Evolutionary conservation across 768 basidiomycete species (phyloP), one percentile per base, ranked within the genome.

Genomic region (Guyanaporus albipodus): DNA sequence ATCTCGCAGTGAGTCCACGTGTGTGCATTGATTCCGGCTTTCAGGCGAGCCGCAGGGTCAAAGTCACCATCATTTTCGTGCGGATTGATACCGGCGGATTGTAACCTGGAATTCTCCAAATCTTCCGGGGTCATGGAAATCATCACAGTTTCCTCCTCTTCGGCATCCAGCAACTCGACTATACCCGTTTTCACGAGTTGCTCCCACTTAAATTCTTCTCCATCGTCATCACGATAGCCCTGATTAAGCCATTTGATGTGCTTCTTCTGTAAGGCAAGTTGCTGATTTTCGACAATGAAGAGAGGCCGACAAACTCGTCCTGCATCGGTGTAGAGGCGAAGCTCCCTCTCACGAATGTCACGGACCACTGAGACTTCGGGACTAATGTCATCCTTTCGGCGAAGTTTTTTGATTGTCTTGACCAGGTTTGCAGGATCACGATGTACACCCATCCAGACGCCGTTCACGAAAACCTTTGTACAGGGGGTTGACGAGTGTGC

Each of bases 1-100:
- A 99, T 98, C 72, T 99, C 95, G 69, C 96, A 98, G 67, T 99
- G 95, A 9, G 95, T 99, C 87, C 90, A 98, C 8, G 89, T 91
- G 59, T 96, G 90, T 0, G 88, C 82, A 63, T 82, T 85, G 33
- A 83, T 85, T 26, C 81, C 79, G 31, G 87, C 83, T 70, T 96
- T 97, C 35, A 97, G 67, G 37, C 95, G 80, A 29, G 87, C 87
- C 15, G 94, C 85, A 8, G 91, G 86, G 59, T 98, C 93, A 59
- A 82, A 87, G 21, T 90, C 83, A 6, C 67, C 73, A 23, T 87
- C 85, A 43, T 79, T 79, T n/a, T 70, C 71, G 33, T 74, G 72
- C 22, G 79, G 72, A 42, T 82, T 78, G 37, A 78, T 62, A 27
- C 83, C 80, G 35, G 72, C 74, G 53, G 80, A 75, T 60, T 82